Evolutionary conservation across 768 basidiomycete species (phyloP), one percentile per base, ranked within the genome.

Genomic region (Calvatia gigantea): DNA sequence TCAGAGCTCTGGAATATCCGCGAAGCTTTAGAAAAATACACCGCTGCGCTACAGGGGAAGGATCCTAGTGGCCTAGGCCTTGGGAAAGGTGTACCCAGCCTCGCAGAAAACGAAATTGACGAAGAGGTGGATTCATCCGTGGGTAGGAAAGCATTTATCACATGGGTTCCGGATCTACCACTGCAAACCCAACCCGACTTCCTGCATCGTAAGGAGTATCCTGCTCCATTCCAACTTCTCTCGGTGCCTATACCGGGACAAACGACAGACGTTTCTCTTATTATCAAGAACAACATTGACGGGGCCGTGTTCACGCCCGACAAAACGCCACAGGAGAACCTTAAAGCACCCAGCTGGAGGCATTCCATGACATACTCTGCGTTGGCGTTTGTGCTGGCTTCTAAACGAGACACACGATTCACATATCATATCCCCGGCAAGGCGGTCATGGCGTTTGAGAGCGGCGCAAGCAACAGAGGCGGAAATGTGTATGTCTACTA

Each of bases 401-500:
- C 91, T 11, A 98, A 98, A 67, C 85, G 83, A 27, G 93, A 98
- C 68, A 85, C 89, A 0, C 84, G 92, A 17, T 94, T 95, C 71
- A 90, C 91, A 1, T 82, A 88, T 64, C 94, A 98, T 64, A 69
- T 84, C 31, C 68, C 78, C 0, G 69, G 70, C 1, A 67, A 74
- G 39, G 77, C 77, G 4, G 85, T 91, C 2, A 73, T 93, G 44
- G 93, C 93, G 0, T 94, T 98, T 61, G 95, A 98, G 69, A 84
- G 84, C 57, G 91, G 89, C 9, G 65, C 78, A 1, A 70, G 74
- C 31, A 80, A 81, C 55, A 80, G 84, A 25, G 86, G 87, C 23
- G 89, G 89, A 2, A 96, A 98, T 62, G 77, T 91, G 21, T 97
- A 94, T 67, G 77, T 95, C 14, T 98, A 96, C 70, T 86, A 86